A percentile compares a stretch with the other conserved stretches of the same genome.
phyloP scores from a whole-genome alignment of 1,139 yeast species.

The Zygoascus meyerae region DNA sequence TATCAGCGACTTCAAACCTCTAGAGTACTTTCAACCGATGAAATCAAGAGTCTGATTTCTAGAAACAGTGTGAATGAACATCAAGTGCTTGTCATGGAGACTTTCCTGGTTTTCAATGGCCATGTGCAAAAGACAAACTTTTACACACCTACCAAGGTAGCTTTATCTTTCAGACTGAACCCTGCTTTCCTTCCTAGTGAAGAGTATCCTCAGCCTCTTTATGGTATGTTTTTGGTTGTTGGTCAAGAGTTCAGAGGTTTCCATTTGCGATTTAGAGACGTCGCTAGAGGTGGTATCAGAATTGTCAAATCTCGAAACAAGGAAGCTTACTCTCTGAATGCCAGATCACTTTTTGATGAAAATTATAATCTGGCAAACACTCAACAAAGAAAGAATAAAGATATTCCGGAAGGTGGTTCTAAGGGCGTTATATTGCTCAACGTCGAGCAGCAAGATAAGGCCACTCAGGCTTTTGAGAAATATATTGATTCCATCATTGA shows the following conservation, averaged over 20 bases:
- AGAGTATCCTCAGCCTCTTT: slow-evolving; percentile 91
- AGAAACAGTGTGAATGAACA: slow-evolving; percentile 74
- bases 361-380: slow-evolving; percentile 94
- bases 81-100: slow-evolving; percentile 74
- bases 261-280: slow-evolving; percentile 95
- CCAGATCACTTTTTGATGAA: slow-evolving; percentile 88
- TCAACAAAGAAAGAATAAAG: slow-evolving; percentile 95
- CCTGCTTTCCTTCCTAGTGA: slow-evolving; percentile 77
- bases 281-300: slow-evolving; percentile 97
- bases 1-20: slow-evolving; percentile 81
- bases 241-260: slow-evolving; percentile 97
- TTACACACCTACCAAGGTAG: slow-evolving; percentile 90
- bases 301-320: slow-evolving; percentile 81
- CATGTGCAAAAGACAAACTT: slow-evolving; percentile 89
- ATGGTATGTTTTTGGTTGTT: slow-evolving; percentile 90
- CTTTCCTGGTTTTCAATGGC: slow-evolving; percentile 78
- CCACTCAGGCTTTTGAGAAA: slow-evolving; percentile 83
- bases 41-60: slow-evolving; percentile 61
- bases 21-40: slow-evolving; percentile 70
- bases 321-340: slow-evolving; percentile 83
- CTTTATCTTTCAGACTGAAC: slow-evolving; percentile 84
- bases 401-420: slow-evolving; percentile 98
- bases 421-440: slow-evolving; percentile 92
- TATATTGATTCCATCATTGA: slow-evolving; percentile 90
- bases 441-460: slow-evolving; percentile 67